Percentiles rank a stretch among this genome's conserved stretches.
phyloP scores from a whole-genome alignment of 805 yeast species.

The Zygoascus biomembranicola region DNA sequence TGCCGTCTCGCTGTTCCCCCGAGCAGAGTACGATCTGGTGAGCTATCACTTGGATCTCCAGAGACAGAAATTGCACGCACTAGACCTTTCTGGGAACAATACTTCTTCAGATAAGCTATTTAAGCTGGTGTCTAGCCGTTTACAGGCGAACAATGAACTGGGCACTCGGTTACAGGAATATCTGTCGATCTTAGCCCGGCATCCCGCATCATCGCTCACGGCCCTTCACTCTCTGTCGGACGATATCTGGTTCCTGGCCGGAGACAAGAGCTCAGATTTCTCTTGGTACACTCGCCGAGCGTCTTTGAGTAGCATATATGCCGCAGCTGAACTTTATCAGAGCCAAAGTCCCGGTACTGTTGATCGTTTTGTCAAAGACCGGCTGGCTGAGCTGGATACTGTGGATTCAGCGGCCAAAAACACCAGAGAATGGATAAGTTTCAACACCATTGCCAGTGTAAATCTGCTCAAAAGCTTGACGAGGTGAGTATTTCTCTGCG shows the following conservation, averaged over 20 bases:
- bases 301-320: constrained; percentile 60
- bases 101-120: constrained; percentile 38
- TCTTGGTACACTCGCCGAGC: constrained; percentile 91
- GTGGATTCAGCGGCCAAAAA: constrained; percentile 55
- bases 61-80: constrained; percentile 22
- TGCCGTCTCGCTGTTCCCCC: constrained; percentile 35
- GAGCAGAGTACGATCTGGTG: constrained; percentile 45
- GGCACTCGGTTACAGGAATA: constrained; percentile 32
- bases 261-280: constrained; percentile 69
- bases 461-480: constrained; percentile 60
- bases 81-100: constrained; percentile 29
- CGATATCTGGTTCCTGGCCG: constrained; percentile 73
- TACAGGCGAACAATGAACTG: constrained; percentile 35
- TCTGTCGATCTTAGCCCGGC: constrained; percentile 58
- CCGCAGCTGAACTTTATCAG: constrained; percentile 72
- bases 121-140: constrained; percentile 34
- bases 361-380: constrained; percentile 53
- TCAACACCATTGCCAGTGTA: constrained; percentile 52
- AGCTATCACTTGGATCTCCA: constrained; percentile 45
- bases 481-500: constrained; percentile 5
- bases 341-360: constrained; percentile 57
- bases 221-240: constrained; percentile 73
- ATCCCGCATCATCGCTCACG: constrained; percentile 45
- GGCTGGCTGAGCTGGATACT: constrained; percentile 43
- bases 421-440: constrained; percentile 68